Base-by-base conservation (phyloP, 495 filamentous ascomycete species). In the Penicillium longicatenatum region DNA sequence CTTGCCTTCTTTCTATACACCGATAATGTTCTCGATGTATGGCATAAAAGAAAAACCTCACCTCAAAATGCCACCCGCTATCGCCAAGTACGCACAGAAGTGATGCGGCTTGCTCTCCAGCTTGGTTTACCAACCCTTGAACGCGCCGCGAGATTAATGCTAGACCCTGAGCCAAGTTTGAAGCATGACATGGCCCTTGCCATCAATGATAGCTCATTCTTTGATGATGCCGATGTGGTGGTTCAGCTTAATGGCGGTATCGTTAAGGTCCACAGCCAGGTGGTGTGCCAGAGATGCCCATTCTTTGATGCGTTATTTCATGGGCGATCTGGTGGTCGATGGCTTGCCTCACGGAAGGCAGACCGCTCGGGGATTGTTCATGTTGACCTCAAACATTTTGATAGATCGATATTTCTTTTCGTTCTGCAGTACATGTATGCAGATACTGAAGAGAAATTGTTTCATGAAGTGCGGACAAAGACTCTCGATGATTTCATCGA, bases 241-340 rank as follows among this genome's bases (percentile, higher is more conserved):
- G 76, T 98, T 12, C 84, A 96, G 52, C 79, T 98, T 30, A 82
- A 81, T 29, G 85, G 89, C 47, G 86, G 78, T 1, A 76, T 76
- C 41, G 73, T 92, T 7, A 73, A 72, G 26, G 87, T 88, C 7
- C 93, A 98, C 66, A 93, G 89, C 60, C 73, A 82, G 17, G 70
- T 98, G 19, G 68, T 98, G 46, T 90, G 91, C 55, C 86, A 88
- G 65, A 79, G 95, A 65, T 97, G 92, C 58, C 93, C 92, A 0
- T 98, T 97, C 77, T 98, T 98, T 63, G 78, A 91, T 59, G 89
- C 90, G 4, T 78, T 98, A 20, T 97, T 97, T 74, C 75, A 89
- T 55, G 94, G 95, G 19, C 87, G 90, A 44, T 89, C 94, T 16
- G 81, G 81, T 35, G 94, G 94, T 2, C 80, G 79, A 53, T 98